Conservation (phyloP, 352 stramenopile species). For the Phytophthora hybrid region DNA sequence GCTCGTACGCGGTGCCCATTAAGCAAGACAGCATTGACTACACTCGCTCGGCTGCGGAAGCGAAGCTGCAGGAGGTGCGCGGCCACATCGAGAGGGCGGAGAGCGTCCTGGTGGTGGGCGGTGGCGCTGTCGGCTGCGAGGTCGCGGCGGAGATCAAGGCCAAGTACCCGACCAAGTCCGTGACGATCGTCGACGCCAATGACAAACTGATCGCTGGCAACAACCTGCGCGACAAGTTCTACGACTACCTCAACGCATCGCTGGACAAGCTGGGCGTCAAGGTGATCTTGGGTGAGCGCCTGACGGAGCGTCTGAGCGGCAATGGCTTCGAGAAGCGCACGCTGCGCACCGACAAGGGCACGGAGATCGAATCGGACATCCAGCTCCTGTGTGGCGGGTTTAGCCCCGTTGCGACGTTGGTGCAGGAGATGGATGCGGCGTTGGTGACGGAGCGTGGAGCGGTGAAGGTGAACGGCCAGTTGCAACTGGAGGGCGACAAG, state of each 20-base stretch:
- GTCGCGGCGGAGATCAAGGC: constrained; percentile 66
- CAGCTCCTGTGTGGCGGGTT: constrained; percentile 61
- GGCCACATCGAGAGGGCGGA: constrained; percentile 52
- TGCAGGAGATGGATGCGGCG: constrained; percentile 53
- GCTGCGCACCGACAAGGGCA: constrained; percentile 60
- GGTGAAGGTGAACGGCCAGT: constrained; percentile 55
- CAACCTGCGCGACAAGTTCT: constrained; percentile 64
- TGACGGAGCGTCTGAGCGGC: constrained; percentile 49
- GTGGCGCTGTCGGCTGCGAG: constrained; percentile 66
- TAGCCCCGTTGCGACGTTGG: constrained; percentile 38
- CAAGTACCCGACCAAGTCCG: constrained; percentile 62
- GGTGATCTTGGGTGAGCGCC: constrained; percentile 63
- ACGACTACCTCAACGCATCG: constrained; percentile 19
- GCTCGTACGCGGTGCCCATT: constrained; percentile 63
- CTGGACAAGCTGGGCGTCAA: constrained; percentile 56
- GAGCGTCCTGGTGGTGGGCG: constrained; percentile 66
- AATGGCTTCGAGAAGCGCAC: constrained; percentile 52
- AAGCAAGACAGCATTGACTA: constrained; percentile 48
- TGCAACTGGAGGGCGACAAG: constrained; percentile 58
- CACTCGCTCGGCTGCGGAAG: constrained; percentile 37
- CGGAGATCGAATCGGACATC: constrained; percentile 62
- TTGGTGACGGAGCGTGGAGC: constrained; percentile 47
- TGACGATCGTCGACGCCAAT: constrained; percentile 61
- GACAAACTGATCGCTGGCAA: constrained; percentile 46
- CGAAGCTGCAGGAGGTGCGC: constrained; percentile 49